Conservation (phyloP, 768 basidiomycete species). For the Tylopilus sp. region DNA sequence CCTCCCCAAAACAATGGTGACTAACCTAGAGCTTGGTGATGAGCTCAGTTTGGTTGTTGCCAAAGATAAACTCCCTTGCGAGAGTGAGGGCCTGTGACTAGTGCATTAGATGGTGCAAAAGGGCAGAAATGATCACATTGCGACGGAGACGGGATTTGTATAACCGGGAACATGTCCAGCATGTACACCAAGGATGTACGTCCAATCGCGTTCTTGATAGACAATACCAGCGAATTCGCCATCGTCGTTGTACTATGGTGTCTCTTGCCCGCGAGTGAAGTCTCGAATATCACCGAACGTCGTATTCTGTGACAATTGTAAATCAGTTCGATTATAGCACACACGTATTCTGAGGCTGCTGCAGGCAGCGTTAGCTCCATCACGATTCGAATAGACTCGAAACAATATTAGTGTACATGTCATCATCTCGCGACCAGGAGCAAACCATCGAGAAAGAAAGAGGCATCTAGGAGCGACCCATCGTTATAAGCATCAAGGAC, state of each 20-base stretch:
- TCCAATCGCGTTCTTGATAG: constrained; percentile 68
- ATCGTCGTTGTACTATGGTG: constrained; percentile 60
- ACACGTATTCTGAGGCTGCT: too few relatives aligned
- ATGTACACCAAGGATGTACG: constrained; percentile 36
- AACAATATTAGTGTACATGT: too few relatives aligned
- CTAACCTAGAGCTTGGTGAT: constrained; percentile 35
- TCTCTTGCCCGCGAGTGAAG: constrained; percentile 65
- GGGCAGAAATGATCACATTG: too few relatives aligned
- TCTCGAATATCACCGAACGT: constrained; percentile 77
- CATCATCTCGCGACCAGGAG: too few relatives aligned
- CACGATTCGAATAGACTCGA: too few relatives aligned
- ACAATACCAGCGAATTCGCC: constrained; percentile 30
- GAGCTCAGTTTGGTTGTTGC: constrained; percentile 55
- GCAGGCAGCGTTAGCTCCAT: too few relatives aligned
- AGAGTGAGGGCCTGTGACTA: constrained; percentile 54
- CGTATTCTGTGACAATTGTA: too few relatives aligned
- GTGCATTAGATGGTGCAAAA: too few relatives aligned
- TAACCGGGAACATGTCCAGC: constrained; percentile 41
- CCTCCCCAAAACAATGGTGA: constrained; percentile 49
- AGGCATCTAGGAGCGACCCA: too few relatives aligned
- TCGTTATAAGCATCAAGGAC: too few relatives aligned
- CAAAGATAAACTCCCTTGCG: constrained; percentile 21
- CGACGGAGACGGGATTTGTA: neutral
- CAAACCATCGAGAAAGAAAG: too few relatives aligned
- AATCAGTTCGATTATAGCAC: too few relatives aligned